phyloP scores from a whole-genome alignment of 345 rosid species.

The Garcia nutans region DNA sequence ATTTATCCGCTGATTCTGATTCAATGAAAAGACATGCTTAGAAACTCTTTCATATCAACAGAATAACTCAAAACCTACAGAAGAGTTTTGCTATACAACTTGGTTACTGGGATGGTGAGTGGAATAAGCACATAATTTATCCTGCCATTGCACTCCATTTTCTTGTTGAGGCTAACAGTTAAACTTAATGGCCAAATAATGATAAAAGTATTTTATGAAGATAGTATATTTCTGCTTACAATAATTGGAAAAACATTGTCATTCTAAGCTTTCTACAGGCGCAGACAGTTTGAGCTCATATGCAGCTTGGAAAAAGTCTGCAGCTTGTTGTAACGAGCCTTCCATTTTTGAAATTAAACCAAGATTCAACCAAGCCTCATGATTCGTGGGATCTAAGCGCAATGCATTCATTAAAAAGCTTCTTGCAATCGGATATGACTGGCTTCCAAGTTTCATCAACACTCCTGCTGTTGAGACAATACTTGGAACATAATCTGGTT shows the following conservation, averaged over 20 bases:
- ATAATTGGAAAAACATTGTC: conserved; percentile 7
- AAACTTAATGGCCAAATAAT: neutral
- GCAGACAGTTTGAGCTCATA: conserved; percentile 75
- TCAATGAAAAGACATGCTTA: neutral
- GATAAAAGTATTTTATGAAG: neutral
- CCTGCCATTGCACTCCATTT: neutral
- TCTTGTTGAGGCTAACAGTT: neutral
- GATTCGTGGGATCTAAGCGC: conserved; percentile 70
- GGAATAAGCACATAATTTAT: neutral
- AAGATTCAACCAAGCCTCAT: conserved; percentile 79
- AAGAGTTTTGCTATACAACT: conserved; percentile 17
- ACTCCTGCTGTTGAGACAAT: conserved; percentile 72
- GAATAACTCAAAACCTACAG: neutral
- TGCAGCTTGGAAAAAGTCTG: conserved; percentile 90
- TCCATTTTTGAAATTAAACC: conserved; percentile 76
- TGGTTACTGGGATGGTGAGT: neutral
- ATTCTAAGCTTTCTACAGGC: conserved; percentile 60
- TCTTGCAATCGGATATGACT: conserved; percentile 62
- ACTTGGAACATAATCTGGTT: conserved; percentile 82
- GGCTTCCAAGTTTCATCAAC: conserved; percentile 56
- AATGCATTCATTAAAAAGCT: conserved; percentile 86
- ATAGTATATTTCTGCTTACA: conserved; percentile 10
- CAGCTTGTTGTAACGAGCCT: conserved; percentile 76
- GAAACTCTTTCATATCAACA: neutral
- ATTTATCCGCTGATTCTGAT: neutral